A percentile compares a stretch with the other conserved stretches of the same genome.
phyloP scores from a whole-genome alignment of 805 yeast species.

The Saccharomycopsis fermentans region DNA sequence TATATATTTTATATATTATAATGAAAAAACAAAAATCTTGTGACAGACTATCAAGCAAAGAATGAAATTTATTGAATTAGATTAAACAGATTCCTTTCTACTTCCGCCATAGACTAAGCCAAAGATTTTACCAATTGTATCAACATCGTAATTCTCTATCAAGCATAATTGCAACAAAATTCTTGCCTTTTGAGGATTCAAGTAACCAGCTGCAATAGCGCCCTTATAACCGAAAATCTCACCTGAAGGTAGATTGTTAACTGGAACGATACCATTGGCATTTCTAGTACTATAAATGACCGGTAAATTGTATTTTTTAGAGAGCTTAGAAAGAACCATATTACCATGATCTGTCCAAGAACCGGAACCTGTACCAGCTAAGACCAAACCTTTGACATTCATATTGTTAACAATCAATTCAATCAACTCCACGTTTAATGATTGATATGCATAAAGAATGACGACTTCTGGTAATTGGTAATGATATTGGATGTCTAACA shows the following conservation, averaged over 20 bases:
- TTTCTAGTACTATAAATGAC: constrained; percentile 56
- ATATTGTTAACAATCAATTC: constrained; percentile 33
- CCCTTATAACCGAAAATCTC: constrained; percentile 18
- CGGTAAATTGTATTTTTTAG: constrained; percentile 35
- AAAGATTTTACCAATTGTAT: constrained; percentile 36
- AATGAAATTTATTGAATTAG: too few relatives aligned
- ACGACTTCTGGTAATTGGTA: constrained; percentile 33
- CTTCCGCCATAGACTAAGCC: constrained; percentile 43
- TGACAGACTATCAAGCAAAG: too few relatives aligned
- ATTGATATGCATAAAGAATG: constrained; percentile 54
- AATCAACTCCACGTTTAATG: constrained; percentile 40
- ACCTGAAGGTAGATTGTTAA: constrained; percentile 27
- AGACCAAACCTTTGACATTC: constrained; percentile 43
- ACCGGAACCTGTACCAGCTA: constrained; percentile 69
- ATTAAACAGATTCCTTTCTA: background rate
- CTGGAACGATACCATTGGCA: constrained; percentile 63
- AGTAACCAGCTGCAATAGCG: constrained; percentile 40
- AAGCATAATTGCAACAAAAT: constrained; percentile 41
- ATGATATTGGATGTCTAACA: constrained; percentile 12
- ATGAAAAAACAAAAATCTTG: too few relatives aligned
- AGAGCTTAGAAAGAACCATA: constrained; percentile 31
- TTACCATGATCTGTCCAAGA: constrained; percentile 45
- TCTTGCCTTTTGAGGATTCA: constrained; percentile 42
- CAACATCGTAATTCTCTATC: constrained; percentile 29
- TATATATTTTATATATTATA: too few relatives aligned